Base-by-base conservation (phyloP, 148 eudicot genomes). In the Cornus suecica region DNA sequence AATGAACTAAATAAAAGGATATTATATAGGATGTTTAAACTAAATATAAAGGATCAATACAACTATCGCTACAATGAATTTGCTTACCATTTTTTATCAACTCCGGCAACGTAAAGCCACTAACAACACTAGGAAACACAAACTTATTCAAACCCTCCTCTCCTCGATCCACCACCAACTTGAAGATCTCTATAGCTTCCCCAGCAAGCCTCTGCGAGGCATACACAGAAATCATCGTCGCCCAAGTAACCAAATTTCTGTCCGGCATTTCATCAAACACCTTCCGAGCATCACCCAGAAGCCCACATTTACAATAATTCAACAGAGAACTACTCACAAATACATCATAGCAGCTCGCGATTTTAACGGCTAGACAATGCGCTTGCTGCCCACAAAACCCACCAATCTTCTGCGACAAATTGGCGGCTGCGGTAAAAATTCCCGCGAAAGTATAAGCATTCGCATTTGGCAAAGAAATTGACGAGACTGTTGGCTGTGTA, bases 221-320 rank as follows among this genome's bases (percentile, higher is more conserved):
- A 65, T 84, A 87, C 70, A 88, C 90, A 81, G 86, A 87, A 63
- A 83, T 73, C 84, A 87, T 80, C 0, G 84, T 81, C 8, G 83
- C 85, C 90, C 88, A 87, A 10, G 88, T 78, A 41, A 87, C 83
- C 0, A 86, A 85, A 65, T 83, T 87, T 61, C 84, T 86, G 68
- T 83, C 84, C 8, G 86, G 85, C 90, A 88, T 86, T 48, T 30
- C 41, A 79, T 88, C 91, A 41, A 88, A 86, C 86, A 86, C 74
- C 29, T 77, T 77, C 22, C 85, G 88, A 2, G 86, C 91, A 70
- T 82, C 86, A 2, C 13, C 37, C 5, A 86, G 51, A 5, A 74
- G 41, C 56, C 85, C 83, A 65, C 80, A 52, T 51, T 84, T 88
- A 45, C 85, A 80, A 51, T 88, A 88, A 52, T 83, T 84, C 0